Conservation (phyloP, 176 grass and related monocot genomes). For the Carex littledalei region DNA sequence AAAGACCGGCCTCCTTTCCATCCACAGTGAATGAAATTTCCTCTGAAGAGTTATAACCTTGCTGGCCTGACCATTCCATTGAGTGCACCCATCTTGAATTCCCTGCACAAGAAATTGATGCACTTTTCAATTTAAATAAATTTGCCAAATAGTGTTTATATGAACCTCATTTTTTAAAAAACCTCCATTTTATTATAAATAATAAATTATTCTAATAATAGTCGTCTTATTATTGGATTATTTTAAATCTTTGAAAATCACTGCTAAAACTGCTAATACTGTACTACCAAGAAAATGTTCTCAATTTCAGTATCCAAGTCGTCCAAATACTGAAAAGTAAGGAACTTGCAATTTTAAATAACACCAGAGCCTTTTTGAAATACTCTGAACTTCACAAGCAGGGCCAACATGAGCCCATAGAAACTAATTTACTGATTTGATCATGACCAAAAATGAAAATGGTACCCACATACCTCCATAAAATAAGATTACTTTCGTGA, state of each 20-base stretch:
- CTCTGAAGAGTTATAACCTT: conserved; percentile 51
- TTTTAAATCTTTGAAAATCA: neutral
- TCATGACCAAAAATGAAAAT: neutral
- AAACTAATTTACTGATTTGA: neutral
- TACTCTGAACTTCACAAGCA: neutral
- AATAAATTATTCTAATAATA: neutral
- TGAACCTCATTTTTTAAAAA: neutral
- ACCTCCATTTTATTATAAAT: neutral
- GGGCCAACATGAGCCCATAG: neutral
- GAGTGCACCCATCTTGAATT: conserved; percentile 96
- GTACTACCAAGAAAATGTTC: neutral
- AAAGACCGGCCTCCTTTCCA: conserved; percentile 64
- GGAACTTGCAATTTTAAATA: neutral
- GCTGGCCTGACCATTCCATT: conserved; percentile 87
- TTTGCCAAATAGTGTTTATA: neutral
- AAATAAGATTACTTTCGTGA: neutral
- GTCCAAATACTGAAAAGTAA: neutral
- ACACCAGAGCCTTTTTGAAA: neutral
- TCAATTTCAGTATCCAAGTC: neutral
- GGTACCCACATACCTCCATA: neutral
- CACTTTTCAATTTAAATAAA: neutral
- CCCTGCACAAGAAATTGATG: conserved; percentile 29
- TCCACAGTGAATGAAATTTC: conserved; percentile 55
- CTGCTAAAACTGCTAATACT: neutral
- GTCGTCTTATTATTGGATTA: neutral